A percentile compares a stretch with the other conserved stretches of the same genome.
phyloP scores from a whole-genome alignment of 179 eudicot species.

The Camellia oleifera region DNA sequence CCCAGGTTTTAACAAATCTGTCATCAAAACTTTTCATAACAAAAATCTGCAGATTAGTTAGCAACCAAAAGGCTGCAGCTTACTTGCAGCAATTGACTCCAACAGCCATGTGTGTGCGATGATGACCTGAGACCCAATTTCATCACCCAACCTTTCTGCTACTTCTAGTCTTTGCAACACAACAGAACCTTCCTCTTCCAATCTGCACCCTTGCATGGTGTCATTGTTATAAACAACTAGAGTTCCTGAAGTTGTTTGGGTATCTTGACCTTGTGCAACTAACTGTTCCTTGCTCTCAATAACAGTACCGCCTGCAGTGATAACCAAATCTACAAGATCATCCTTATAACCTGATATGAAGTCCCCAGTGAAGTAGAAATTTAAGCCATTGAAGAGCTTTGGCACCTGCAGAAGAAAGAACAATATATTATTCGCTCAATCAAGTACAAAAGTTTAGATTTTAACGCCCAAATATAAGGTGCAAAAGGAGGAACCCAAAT shows the following conservation, averaged over 20 bases:
- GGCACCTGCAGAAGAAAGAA: conserved; percentile 50
- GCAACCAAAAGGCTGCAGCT: conserved; percentile 33
- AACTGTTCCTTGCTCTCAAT: conserved; percentile 43
- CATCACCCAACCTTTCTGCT: conserved; percentile 48
- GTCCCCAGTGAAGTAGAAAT: conserved; percentile 60
- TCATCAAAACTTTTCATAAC: not conserved
- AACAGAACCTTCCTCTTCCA: conserved; percentile 22
- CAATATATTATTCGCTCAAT: conserved; percentile 3
- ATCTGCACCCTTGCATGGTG: conserved; percentile 15
- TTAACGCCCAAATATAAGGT: not conserved
- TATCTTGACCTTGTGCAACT: conserved; percentile 14
- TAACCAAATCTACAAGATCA: conserved; percentile 58
- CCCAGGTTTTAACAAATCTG: not conserved
- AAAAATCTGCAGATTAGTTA: not conserved
- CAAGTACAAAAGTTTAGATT: not conserved
- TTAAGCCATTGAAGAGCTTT: conserved; percentile 65
- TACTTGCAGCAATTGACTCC: conserved; percentile 80
- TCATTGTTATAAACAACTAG: conserved; percentile 59
- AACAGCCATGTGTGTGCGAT: conserved; percentile 79
- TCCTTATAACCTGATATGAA: conserved; percentile 50
- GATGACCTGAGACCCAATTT: conserved; percentile 36
- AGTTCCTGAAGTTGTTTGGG: conserved; percentile 16
- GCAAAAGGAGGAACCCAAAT: not conserved
- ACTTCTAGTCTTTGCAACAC: conserved; percentile 28
- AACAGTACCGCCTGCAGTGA: conserved; percentile 64